These are phyloP conservation scores for Pseudozyma hubeiensis DNA, from an alignment of 1,284 basidiomycete genomes.

Conservation along the genomic window DNA sequence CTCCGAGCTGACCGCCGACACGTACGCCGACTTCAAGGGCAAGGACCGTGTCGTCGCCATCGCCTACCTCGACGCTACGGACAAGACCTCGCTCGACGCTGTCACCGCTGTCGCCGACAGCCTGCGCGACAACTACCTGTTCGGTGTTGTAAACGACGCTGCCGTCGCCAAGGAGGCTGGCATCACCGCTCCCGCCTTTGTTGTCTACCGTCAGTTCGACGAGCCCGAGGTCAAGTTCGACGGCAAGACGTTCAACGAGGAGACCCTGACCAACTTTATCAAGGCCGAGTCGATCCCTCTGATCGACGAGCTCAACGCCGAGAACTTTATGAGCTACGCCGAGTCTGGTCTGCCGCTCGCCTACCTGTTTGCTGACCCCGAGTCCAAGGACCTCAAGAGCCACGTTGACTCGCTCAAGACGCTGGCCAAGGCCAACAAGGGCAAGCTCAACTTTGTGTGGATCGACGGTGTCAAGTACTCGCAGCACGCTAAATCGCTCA, in stretches of 20 bases:
- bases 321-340: slow-evolving; percentile 92
- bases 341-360: slow-evolving; percentile 86
- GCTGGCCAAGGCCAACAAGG: slow-evolving; percentile 83
- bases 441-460: slow-evolving; percentile 96
- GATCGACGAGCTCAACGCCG: slow-evolving; percentile 91
- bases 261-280: slow-evolving; percentile 76
- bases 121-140: slow-evolving; percentile 91
- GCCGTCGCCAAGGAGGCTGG: slow-evolving; percentile 79
- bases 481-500: slow-evolving; percentile 95
- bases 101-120: slow-evolving; percentile 84
- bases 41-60: slow-evolving; percentile 92
- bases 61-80: slow-evolving; percentile 81
- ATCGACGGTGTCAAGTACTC: slow-evolving; percentile 93
- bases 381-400: slow-evolving; percentile 76
- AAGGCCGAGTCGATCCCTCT: slow-evolving; percentile 86
- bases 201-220: slow-evolving; percentile 94
- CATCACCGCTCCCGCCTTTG: slow-evolving; percentile 82
- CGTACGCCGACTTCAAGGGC: slow-evolving; percentile 85
- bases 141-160: slow-evolving; percentile 76
- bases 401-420: slow-evolving; percentile 79
- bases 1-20: slow-evolving; percentile 79
- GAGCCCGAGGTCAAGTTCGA: slow-evolving; percentile 77
- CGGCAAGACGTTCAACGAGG: slow-evolving; percentile 70
- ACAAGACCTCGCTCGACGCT: slow-evolving; percentile 73
- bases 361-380: slow-evolving; percentile 92